Percentiles rank a stretch among this genome's conserved stretches.
These are phyloP conservation scores for Clohesyomyces aquaticus DNA, from an alignment of 495 filamentous ascomycete genomes.

Conservation along the genomic window DNA sequence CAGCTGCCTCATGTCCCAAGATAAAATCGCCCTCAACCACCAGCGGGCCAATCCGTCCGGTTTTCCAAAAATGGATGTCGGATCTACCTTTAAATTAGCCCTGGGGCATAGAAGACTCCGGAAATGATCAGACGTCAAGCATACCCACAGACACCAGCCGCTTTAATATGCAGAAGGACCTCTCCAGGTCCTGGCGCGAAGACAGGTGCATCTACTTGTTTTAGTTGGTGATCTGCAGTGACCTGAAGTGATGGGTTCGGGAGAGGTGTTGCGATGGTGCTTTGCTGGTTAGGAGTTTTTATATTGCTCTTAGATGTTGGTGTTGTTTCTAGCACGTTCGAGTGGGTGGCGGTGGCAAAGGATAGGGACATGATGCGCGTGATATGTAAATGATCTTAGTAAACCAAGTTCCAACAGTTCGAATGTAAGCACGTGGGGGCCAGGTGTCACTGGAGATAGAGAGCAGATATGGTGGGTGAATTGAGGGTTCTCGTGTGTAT, in stretches of 20 bases:
- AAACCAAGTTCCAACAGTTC: no score
- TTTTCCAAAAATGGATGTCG: constrained; percentile 54
- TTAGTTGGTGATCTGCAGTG: constrained; percentile 58
- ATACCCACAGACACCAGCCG: constrained; percentile 33
- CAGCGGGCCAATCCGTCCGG: constrained; percentile 52
- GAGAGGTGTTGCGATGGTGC: constrained; percentile 34
- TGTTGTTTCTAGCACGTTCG: no score
- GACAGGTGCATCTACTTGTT: constrained; percentile 56
- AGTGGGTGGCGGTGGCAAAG: no score
- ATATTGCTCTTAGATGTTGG: no score
- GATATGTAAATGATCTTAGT: no score
- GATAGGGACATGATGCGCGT: no score
- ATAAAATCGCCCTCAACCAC: constrained; percentile 53
- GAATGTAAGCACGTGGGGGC: no score
- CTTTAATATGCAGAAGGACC: constrained; percentile 42
- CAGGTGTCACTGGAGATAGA: no score
- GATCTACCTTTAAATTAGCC: constrained; percentile 31
- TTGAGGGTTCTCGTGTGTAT: no score
- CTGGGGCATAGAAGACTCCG: neutral
- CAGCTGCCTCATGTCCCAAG: constrained; percentile 56
- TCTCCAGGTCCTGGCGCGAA: constrained; percentile 53
- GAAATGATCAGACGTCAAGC: neutral
- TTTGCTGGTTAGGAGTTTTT: no score
- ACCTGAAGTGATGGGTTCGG: constrained; percentile 61
- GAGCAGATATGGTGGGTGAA: no score